Evolutionary conservation across 805 yeast species (phyloP).

Genomic region (Candida stauntonica): DNA sequence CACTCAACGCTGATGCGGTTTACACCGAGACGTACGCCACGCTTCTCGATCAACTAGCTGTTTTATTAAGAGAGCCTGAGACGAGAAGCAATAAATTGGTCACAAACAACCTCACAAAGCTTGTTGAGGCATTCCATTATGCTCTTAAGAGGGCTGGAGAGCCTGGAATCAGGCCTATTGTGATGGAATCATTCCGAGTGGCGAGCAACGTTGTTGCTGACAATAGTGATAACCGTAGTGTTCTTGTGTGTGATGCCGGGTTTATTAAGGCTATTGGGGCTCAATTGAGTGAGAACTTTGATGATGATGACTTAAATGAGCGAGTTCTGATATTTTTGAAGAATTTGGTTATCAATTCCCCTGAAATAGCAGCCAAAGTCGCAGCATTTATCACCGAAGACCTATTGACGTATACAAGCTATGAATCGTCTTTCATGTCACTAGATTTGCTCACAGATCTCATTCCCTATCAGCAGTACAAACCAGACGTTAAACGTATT

Average conservation of each 20-base stretch:
- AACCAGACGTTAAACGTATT: constrained; percentile 7
- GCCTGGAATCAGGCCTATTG: constrained; percentile 9
- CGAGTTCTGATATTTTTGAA: constrained; percentile 16
- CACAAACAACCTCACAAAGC: constrained; percentile 12
- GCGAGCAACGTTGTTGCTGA: constrained; percentile 27
- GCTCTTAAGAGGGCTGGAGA: constrained; percentile 4
- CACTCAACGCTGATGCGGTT: constrained; percentile 10
- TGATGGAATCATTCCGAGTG: constrained; percentile 22
- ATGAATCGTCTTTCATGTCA: constrained; percentile 12
- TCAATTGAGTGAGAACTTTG: constrained; percentile 18
- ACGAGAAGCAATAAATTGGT: constrained; percentile 16
- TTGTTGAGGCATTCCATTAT: constrained; percentile 13
- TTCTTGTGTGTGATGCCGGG: constrained; percentile 5
- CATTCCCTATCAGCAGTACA: constrained; percentile 7
- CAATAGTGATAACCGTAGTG: constrained; percentile 19
- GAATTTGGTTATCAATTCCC: constrained; percentile 20
- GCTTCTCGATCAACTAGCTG: constrained; percentile 23
- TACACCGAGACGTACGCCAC: constrained; percentile 22
- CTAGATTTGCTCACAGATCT: constrained; percentile 19
- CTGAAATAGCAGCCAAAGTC: constrained; percentile 11
- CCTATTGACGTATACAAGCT: constrained; percentile 14
- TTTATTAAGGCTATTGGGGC: constrained; percentile 10
- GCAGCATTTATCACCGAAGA: constrained; percentile 11
- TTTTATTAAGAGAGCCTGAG: constrained; percentile 19
- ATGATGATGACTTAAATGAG: constrained; percentile 21